Conservation (phyloP, 768 basidiomycete genomes). For the Tephrocybe rancida region DNA sequence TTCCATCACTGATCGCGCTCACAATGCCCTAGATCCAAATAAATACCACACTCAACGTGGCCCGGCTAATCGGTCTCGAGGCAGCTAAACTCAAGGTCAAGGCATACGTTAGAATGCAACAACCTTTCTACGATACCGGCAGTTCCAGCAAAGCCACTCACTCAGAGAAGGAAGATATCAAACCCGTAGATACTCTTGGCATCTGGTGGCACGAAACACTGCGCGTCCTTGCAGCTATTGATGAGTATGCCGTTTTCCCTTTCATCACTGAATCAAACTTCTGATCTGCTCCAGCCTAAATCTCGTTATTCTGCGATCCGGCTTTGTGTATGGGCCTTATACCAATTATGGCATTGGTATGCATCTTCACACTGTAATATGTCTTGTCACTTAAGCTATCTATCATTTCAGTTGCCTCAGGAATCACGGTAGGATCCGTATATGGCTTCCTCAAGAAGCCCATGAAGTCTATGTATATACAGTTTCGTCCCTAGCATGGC, state of each 20-base stretch:
- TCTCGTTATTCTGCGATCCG: slow-evolving; percentile 75
- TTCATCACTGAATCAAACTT: slow-evolving; percentile 9
- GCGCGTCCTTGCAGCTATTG: slow-evolving; percentile 71
- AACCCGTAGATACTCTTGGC: slow-evolving; percentile 70
- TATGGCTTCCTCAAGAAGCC: slow-evolving; percentile 84
- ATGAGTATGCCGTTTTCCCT: slow-evolving; percentile 49
- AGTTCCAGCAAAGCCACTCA: slow-evolving; percentile 55
- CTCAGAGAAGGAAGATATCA: slow-evolving; percentile 74
- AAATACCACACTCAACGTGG: slow-evolving; percentile 69
- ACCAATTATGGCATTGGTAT: slow-evolving; percentile 68
- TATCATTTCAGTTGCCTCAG: slow-evolving; percentile 56
- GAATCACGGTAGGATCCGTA: slow-evolving; percentile 74
- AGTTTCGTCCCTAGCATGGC: slow-evolving; percentile 2
- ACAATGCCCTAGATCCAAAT: slow-evolving; percentile 65
- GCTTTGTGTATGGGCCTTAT: slow-evolving; percentile 83
- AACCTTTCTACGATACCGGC: slow-evolving; percentile 77
- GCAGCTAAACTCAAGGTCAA: slow-evolving; percentile 79
- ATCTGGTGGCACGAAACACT: slow-evolving; percentile 91
- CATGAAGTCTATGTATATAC: slow-evolving; percentile 75
- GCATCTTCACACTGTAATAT: slow-evolving; percentile 20
- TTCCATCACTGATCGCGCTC: slow-evolving; percentile 7
- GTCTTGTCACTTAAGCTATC: slow-evolving; percentile 14
- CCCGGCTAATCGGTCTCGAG: slow-evolving; percentile 71
- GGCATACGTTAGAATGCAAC: slow-evolving; percentile 77
- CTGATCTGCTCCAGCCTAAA: slow-evolving; percentile 57